These are phyloP conservation scores for Canariomyces notabilis DNA, from an alignment of 2,329 filamentous ascomycete species.

Conservation along the genomic window DNA sequence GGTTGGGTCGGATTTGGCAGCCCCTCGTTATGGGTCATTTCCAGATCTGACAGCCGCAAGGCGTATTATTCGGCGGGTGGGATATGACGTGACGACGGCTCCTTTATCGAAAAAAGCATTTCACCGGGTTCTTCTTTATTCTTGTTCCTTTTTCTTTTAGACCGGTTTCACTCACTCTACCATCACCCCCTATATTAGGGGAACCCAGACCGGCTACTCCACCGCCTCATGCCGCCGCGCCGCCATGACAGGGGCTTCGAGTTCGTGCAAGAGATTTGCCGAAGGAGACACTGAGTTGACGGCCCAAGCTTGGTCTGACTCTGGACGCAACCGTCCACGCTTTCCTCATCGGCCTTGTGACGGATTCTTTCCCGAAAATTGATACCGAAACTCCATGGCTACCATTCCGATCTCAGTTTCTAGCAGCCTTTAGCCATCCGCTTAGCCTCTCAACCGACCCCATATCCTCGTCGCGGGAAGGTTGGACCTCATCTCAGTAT, in stretches of 20 bases:
- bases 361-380: not conserved
- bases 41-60: conserved; percentile 62
- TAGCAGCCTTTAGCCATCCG: conserved; percentile 10
- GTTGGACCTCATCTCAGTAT: conserved; percentile 5
- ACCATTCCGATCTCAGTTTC: conserved; percentile 9
- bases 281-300: not conserved
- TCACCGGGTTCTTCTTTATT: conserved; percentile 26
- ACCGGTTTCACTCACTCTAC: conserved; percentile 35
- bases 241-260: not conserved
- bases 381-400: conserved; percentile 4
- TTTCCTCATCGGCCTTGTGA: not conserved
- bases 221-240: not conserved
- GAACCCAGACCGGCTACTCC: conserved; percentile 7
- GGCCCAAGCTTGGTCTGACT: too few species aligned
- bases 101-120: conserved; percentile 31
- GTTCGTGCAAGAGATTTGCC: not conserved
- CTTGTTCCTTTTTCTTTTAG: conserved; percentile 27
- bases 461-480: conserved; percentile 12
- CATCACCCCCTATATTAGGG: conserved; percentile 22
- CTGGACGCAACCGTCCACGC: not conserved
- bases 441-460: conserved; percentile 7
- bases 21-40: conserved; percentile 41
- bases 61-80: conserved; percentile 47
- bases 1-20: conserved; percentile 49
- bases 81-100: conserved; percentile 41